Base-by-base conservation (phyloP, 2,329 filamentous ascomycete species). In the Fusarium anthophilum region DNA sequence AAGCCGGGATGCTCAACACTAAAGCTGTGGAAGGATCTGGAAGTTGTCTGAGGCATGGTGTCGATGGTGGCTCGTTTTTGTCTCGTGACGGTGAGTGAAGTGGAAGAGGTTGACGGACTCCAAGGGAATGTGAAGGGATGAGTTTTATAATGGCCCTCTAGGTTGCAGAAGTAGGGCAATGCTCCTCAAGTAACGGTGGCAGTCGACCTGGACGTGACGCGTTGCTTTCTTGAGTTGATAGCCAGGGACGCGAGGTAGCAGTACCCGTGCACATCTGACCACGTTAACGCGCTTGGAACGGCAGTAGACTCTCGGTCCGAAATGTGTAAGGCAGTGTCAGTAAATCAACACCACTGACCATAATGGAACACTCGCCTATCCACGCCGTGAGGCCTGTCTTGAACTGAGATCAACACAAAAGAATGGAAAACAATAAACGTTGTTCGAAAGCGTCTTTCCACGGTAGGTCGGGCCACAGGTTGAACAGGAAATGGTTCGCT, bases 191-290 rank as follows among this genome's bases (percentile, higher is more conserved):
- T 8, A 9, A 22, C 45, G 8, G 9, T 15, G 45, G 13, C 26
- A 17, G 20, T 48, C 6, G 0, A 22, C 26, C 8, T 30, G 26
- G 4, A 28, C 20, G 18, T 6, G 9, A 15, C 9, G 18, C 26
- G 44, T 47, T 15, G 15, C 22, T 24, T 43, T 9, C 24, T 26
- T 26, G 1, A 9, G 8, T 9, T 8, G 6, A 13, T 45, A 13
- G 24, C 43, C 11, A 4, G 24, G 3, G 24, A 45, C 15, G 3
- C 5, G 24, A 45, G 11, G 8, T 20, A 13, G 0, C 43, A 1
- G 43, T 9, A 9, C 17, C 4, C 1, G 2, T 10, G 17, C 1
- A 9, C 2, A 26, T 45, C 24, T 26, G 5, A 20, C 8, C 24
- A 20, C 8, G 8, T 5, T 26, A 20, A 45, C 18, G 28, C 28